Conservation (phyloP, 148 eudicot genomes). For the Camellia granthamiana region DNA sequence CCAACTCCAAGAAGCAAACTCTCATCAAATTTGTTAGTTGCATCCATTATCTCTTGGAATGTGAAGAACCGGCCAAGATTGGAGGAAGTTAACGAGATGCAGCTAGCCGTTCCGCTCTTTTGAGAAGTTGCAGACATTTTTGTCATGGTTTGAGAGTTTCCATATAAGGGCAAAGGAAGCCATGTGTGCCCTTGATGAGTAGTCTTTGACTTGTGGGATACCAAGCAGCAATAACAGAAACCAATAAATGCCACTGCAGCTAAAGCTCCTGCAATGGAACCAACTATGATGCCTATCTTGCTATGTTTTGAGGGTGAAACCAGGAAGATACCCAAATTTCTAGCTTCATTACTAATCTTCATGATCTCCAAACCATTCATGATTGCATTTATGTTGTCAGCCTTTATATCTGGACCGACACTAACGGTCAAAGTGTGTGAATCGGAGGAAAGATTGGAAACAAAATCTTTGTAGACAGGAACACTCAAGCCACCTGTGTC, state of each 20-base stretch:
- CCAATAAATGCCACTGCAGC: constrained; percentile 45
- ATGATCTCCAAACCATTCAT: constrained; percentile 89
- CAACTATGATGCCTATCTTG: constrained; percentile 38
- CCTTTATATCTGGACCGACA: constrained; percentile 69
- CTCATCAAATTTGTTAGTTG: constrained; percentile 90
- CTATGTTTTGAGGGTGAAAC: constrained; percentile 36
- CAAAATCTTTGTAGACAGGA: constrained; percentile 83
- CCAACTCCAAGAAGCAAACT: constrained; percentile 87
- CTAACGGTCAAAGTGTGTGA: constrained; percentile 60
- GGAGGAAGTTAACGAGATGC: constrained; percentile 76
- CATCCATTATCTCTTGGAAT: constrained; percentile 90
- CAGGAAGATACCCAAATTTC: constrained; percentile 75
- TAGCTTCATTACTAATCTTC: constrained; percentile 84
- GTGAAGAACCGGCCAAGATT: constrained; percentile 74
- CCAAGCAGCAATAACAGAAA: constrained; percentile 58
- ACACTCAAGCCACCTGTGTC: constrained; percentile 52
- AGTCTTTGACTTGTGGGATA: constrained; percentile 45
- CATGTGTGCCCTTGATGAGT: constrained; percentile 52
- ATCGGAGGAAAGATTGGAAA: constrained; percentile 49
- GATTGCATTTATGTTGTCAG: constrained; percentile 49
- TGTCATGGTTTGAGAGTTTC: constrained; percentile 74
- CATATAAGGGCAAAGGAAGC: constrained; percentile 87
- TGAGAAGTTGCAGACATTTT: constrained; percentile 82
- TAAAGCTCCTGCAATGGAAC: constrained; percentile 48
- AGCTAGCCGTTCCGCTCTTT: constrained; percentile 93